These are phyloP conservation scores for Vaccinium darrowii DNA, from an alignment of 148 eudicot species.

Conservation along the genomic window DNA sequence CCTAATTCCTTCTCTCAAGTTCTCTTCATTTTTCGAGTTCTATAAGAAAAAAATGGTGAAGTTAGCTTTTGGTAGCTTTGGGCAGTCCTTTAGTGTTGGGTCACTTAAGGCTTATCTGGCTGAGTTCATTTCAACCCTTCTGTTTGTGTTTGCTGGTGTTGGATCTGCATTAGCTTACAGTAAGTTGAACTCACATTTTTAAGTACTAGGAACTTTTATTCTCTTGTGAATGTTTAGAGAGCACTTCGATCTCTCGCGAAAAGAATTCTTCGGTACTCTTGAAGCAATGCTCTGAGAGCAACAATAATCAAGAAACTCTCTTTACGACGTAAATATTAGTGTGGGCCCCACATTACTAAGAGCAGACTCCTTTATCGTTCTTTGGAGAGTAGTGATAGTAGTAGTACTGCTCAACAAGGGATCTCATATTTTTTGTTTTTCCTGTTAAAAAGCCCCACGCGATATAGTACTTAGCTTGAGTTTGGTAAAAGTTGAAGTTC, in stretches of 20 bases:
- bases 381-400: too few species aligned
- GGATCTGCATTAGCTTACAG: slow-evolving; percentile 76
- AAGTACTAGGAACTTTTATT: too few species aligned
- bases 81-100: slow-evolving; percentile 58
- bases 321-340: neutral
- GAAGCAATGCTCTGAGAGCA: neutral
- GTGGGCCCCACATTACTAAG: too few species aligned
- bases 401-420: too few species aligned
- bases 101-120: slow-evolving; percentile 62
- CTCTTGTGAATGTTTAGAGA: neutral
- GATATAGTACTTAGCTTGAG: too few species aligned
- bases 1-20: neutral
- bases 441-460: too few species aligned
- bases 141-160: slow-evolving; percentile 87
- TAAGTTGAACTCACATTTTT: slow-evolving; percentile 27
- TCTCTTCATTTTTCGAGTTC: neutral
- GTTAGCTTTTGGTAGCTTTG: slow-evolving; percentile 60
- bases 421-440: too few species aligned
- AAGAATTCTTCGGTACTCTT: neutral
- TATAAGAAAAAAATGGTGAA: slow-evolving; percentile 53
- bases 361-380: too few species aligned
- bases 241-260: neutral
- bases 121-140: slow-evolving; percentile 83
- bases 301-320: neutral
- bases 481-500: too few species aligned